Evolutionary conservation across 1,139 yeast genomes (phyloP), one percentile per base, ranked within the genome.

Genomic region (Lipomyces yarrowii): DNA sequence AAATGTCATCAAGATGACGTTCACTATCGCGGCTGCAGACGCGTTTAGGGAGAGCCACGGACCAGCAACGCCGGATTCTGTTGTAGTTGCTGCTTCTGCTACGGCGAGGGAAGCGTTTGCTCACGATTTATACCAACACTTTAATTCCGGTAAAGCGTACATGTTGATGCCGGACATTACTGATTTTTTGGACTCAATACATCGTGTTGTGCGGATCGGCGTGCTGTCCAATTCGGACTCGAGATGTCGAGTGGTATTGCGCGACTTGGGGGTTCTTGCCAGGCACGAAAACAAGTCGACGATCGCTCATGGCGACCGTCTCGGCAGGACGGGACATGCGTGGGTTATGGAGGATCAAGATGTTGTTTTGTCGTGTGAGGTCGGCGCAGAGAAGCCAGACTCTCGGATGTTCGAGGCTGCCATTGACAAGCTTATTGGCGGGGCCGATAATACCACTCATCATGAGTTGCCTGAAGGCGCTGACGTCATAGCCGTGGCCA

Each of bases 311-410:
- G 39, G 52, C 15, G 61, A 52, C n/a, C 15, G 10, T 5, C 18
- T 10, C 3, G 56, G 52, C 1, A 33, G 10, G 13, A 42, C 8
- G 1, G 59, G 63, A 0, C 42, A 55, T 10, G 52, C 30, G 10
- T 62, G 65, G 65, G 32, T 63, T 18, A 30, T 18, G 30, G 8
- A n/a, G 6, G 60, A 21, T 23, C n/a, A 32, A n/a, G 61, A 65
- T 48, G 67, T 65, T 2, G 35, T 64, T 10, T n/a, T 65, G 6
- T 65, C 69, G 5, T 39, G 57, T 23, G 69, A 65, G 48, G 61
- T 65, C 23, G 68, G 69, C 11, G 58, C 26, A 23, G 69, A 65
- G 51, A 66, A 66, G 60, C 69, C 69, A 2, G 64, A 60, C 46
- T 61, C 65, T 11, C 39, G 33, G n/a, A 64, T 64, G 8, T 66